phyloP scores from a whole-genome alignment of 1,139 yeast species.

The Yamadazyma blattariae region DNA sequence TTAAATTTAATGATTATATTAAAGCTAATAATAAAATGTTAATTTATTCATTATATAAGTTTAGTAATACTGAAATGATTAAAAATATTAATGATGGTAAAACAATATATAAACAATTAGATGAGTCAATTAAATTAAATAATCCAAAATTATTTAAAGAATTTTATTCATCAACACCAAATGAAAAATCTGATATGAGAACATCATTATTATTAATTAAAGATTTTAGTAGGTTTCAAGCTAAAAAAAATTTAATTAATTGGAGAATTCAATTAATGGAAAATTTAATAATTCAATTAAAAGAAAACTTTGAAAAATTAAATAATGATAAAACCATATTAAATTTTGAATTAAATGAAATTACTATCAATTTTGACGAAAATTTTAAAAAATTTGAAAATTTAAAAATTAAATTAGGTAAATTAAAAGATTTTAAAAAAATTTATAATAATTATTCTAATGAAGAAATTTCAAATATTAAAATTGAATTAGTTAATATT shows the following conservation, averaged over 20 bases:
- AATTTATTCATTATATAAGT: constrained; percentile 46
- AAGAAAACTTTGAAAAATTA: constrained; percentile 24
- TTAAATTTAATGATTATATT: constrained; percentile 26
- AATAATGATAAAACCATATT: constrained; percentile 24
- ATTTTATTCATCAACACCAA: constrained; percentile 36
- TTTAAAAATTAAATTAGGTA: constrained; percentile 22
- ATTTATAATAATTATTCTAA: constrained; percentile 17
- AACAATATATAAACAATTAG: constrained; percentile 40
- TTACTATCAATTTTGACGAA: constrained; percentile 16
- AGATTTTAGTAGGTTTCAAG: constrained; percentile 48
- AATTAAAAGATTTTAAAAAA: constrained; percentile 18
- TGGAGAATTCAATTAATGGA: constrained; percentile 51
- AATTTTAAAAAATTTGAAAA: constrained; percentile 13
- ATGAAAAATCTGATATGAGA: constrained; percentile 37
- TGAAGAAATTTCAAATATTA: constrained; percentile 16
- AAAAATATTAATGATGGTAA: constrained; percentile 50
- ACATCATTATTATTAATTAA: constrained; percentile 44
- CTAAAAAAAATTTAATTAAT: constrained; percentile 54
- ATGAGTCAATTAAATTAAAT: constrained; percentile 39
- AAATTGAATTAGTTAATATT: constrained; percentile 12
- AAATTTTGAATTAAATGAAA: constrained; percentile 17
- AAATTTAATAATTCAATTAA: constrained; percentile 36
- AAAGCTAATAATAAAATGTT: constrained; percentile 30
- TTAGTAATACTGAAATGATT: constrained; percentile 52
- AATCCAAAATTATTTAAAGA: constrained; percentile 51